These are phyloP conservation scores for Exsudoporus frostii DNA, from an alignment of 768 basidiomycete species.

Conservation along the genomic window DNA sequence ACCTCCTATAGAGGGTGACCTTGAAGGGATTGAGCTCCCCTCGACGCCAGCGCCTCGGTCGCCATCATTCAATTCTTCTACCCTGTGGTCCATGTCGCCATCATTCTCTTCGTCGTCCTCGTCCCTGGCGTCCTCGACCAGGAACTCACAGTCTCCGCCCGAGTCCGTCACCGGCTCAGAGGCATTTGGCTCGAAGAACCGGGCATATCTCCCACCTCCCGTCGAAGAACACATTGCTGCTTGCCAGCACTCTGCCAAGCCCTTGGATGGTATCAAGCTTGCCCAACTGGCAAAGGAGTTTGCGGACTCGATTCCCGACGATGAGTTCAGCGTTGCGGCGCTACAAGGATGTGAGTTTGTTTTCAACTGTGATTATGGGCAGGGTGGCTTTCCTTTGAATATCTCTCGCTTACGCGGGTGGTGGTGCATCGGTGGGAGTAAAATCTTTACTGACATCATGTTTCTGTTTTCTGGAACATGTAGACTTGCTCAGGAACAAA, in stretches of 20 bases:
- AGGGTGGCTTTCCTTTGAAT: background rate
- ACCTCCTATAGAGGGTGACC: slow-evolving; percentile 36
- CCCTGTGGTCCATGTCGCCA: slow-evolving; percentile 43
- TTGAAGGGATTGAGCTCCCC: slow-evolving; percentile 46
- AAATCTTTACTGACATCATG: slow-evolving; percentile 25
- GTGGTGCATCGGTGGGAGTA: slow-evolving; percentile 21
- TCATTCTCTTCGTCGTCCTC: slow-evolving; percentile 43
- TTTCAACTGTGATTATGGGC: slow-evolving; percentile 14
- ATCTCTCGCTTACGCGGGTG: slow-evolving; percentile 17
- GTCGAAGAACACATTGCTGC: slow-evolving; percentile 56
- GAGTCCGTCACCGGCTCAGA: slow-evolving; percentile 18
- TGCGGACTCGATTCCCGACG: slow-evolving; percentile 78
- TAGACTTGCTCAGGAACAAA: slow-evolving; percentile 83
- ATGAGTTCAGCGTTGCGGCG: slow-evolving; percentile 85
- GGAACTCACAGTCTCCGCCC: slow-evolving; percentile 25
- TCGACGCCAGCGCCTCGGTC: slow-evolving; percentile 40
- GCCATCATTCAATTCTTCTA: slow-evolving; percentile 44
- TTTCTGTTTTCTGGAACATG: background rate
- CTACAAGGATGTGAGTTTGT: slow-evolving; percentile 80
- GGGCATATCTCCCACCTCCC: slow-evolving; percentile 62
- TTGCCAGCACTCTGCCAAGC: slow-evolving; percentile 60
- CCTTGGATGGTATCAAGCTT: slow-evolving; percentile 62
- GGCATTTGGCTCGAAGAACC: slow-evolving; percentile 52
- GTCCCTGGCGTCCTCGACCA: slow-evolving; percentile 34
- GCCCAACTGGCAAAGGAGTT: slow-evolving; percentile 72